phyloP scores from a whole-genome alignment of 306 rosid genomes.

The Gillenia trifoliata region DNA sequence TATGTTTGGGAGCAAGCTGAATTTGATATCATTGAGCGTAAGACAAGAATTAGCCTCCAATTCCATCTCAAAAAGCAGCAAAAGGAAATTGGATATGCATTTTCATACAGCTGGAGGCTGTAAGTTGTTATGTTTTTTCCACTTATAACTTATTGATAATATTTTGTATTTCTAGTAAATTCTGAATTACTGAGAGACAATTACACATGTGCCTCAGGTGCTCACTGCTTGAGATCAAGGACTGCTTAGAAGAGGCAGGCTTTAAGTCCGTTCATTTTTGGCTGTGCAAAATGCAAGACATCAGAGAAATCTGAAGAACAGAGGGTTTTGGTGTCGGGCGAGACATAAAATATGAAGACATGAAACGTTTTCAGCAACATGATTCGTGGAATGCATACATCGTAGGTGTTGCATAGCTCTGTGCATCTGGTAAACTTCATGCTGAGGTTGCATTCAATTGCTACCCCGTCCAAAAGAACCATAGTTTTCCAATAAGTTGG shows the following conservation, averaged over 20 bases:
- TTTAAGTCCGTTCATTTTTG: conserved; percentile 76
- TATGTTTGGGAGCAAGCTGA: conserved; percentile 97
- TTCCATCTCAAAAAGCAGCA: conserved; percentile 68
- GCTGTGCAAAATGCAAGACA: conserved; percentile 78
- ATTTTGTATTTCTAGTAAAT: conserved; percentile 14
- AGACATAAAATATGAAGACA: conserved; percentile 73
- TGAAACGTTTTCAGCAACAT: conserved; percentile 59
- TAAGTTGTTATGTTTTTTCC: conserved; percentile 37
- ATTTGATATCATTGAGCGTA: conserved; percentile 76
- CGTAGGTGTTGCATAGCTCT: conserved; percentile 61
- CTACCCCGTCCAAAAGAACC: too few relatives aligned
- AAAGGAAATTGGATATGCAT: conserved; percentile 73
- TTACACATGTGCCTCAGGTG: conserved; percentile 51
- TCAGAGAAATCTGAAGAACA: conserved; percentile 39
- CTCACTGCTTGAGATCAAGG: conserved; percentile 91
- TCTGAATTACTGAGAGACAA: conserved; percentile 8
- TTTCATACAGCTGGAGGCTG: conserved; percentile 95
- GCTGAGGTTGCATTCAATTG: background rate
- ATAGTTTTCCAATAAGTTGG: too few relatives aligned
- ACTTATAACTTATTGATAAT: background rate
- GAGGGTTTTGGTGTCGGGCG: conserved; percentile 69
- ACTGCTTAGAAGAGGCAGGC: too few relatives aligned
- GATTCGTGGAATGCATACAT: conserved; percentile 96
- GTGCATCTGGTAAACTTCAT: background rate
- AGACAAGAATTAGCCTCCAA: conserved; percentile 90